A percentile compares a stretch with the other conserved stretches of the same genome.
phyloP scores from a whole-genome alignment of 345 rosid species.

The Euclidium syriacum region DNA sequence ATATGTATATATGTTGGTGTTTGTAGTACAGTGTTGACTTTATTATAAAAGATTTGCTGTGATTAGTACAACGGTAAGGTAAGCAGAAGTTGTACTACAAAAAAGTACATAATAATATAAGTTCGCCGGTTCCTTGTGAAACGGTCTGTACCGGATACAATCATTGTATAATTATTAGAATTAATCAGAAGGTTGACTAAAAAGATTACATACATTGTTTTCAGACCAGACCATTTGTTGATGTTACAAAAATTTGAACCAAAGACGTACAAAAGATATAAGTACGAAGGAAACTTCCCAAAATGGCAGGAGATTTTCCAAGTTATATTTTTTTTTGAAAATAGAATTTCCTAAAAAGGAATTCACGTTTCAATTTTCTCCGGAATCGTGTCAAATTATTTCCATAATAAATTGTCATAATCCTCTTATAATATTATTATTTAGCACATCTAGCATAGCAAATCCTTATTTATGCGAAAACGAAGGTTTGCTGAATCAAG shows the following conservation, averaged over 20 bases:
- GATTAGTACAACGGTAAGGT: constrained; percentile 24
- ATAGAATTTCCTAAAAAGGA: background rate
- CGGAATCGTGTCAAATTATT: background rate
- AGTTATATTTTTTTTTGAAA: background rate
- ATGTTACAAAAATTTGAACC: no score
- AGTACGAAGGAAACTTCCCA: no score
- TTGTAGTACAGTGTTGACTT: constrained; percentile 36
- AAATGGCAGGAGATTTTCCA: background rate
- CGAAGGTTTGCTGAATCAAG: no score
- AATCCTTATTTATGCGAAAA: no score
- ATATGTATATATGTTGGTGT: background rate
- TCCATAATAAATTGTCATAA: background rate
- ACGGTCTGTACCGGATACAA: background rate
- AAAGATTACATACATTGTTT: background rate
- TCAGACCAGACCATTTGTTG: background rate
- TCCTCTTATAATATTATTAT: no score
- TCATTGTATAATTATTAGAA: background rate
- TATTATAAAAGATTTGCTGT: background rate
- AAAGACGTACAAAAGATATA: background rate
- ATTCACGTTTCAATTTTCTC: background rate
- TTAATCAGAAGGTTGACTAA: constrained; percentile 11
- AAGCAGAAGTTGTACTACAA: constrained; percentile 20
- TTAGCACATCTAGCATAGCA: no score
- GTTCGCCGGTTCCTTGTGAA: constrained; percentile 14
- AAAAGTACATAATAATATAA: background rate